Conservation (phyloP, 352 stramenopile species). For the Phytopythium aichiense region DNA sequence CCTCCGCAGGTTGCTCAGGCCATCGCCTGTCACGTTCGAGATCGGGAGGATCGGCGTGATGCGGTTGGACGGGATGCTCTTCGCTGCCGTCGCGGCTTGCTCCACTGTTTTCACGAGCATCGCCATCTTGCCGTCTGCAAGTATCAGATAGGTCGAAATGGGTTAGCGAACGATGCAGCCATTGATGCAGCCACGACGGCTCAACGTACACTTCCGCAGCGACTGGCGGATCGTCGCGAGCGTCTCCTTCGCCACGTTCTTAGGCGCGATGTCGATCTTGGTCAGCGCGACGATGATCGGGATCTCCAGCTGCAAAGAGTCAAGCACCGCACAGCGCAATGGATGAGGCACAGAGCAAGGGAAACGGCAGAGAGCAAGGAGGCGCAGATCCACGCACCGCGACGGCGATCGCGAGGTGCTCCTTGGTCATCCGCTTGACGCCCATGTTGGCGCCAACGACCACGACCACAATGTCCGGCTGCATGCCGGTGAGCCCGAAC, state of each 20-base stretch:
- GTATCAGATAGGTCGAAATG: not conserved
- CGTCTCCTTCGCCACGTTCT: slow-evolving; percentile 92
- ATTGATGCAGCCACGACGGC: not conserved
- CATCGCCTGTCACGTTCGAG: slow-evolving; percentile 97
- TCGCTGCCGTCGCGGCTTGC: slow-evolving; percentile 84
- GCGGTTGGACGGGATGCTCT: slow-evolving; percentile 87
- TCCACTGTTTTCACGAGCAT: slow-evolving; percentile 90
- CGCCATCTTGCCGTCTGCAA: slow-evolving; percentile 87
- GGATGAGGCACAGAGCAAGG: not conserved
- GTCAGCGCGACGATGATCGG: slow-evolving; percentile 93
- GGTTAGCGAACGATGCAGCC: not conserved
- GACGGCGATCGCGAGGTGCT: slow-evolving; percentile 91
- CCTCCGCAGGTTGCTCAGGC: slow-evolving; percentile 70
- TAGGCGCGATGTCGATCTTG: slow-evolving; percentile 93
- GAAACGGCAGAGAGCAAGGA: not conserved
- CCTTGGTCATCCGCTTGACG: slow-evolving; percentile 93
- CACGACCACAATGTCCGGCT: slow-evolving; percentile 95
- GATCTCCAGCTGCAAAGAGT: slow-evolving; percentile 70
- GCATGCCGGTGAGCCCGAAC: slow-evolving; percentile 96
- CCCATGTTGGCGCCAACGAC: slow-evolving; percentile 94
- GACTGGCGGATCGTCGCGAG: slow-evolving; percentile 85
- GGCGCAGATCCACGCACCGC: slow-evolving; percentile 34
- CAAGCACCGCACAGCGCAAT: not conserved
- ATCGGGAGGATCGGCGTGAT: slow-evolving; percentile 97
- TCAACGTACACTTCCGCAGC: slow-evolving; percentile 64